Evolutionary conservation across 352 stramenopile species (phyloP).

Genomic region (Thraustochytrium sp.): DNA sequence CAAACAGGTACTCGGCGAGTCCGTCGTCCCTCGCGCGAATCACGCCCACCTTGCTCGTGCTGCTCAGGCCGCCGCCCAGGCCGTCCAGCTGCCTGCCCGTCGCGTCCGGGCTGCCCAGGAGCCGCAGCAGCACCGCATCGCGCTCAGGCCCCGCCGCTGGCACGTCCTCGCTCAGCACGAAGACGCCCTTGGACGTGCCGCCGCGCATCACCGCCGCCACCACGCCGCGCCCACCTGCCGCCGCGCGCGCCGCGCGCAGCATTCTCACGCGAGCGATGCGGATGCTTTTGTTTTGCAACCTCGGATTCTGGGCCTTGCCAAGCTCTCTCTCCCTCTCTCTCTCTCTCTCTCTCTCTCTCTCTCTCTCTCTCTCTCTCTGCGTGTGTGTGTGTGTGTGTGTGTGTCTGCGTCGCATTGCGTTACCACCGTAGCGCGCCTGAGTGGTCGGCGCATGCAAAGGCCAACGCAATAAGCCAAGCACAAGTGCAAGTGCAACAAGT

Average conservation of each 20-base stretch:
- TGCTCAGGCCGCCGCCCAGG: constrained; percentile 17
- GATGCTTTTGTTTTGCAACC: neutral
- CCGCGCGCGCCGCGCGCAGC: neutral
- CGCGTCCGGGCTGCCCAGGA: neutral
- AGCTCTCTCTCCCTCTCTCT: no score
- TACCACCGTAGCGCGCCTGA: no score
- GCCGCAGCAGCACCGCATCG: neutral
- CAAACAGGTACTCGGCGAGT: constrained; percentile 17
- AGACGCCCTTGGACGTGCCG: constrained; percentile 33
- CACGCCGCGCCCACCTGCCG: neutral
- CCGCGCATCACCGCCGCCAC: constrained; percentile 11
- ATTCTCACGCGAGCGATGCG: neutral
- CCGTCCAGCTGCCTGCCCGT: constrained; percentile 26
- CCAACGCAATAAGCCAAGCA: no score
- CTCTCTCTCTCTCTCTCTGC: no score
- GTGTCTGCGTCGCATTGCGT: no score
- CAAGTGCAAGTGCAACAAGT: no score
- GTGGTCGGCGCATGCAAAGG: no score
- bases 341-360: no score
- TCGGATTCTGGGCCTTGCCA: no score
- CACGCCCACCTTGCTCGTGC: constrained; percentile 30
- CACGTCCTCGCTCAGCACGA: neutral
- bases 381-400: no score
- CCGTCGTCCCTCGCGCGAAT: neutral
- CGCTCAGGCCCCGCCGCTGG: neutral